A percentile compares a stretch with the other conserved stretches of the same genome.
Evolutionary conservation across 2,329 filamentous ascomycete species (phyloP).

Genomic region (Colletotrichum theobromicola): DNA sequence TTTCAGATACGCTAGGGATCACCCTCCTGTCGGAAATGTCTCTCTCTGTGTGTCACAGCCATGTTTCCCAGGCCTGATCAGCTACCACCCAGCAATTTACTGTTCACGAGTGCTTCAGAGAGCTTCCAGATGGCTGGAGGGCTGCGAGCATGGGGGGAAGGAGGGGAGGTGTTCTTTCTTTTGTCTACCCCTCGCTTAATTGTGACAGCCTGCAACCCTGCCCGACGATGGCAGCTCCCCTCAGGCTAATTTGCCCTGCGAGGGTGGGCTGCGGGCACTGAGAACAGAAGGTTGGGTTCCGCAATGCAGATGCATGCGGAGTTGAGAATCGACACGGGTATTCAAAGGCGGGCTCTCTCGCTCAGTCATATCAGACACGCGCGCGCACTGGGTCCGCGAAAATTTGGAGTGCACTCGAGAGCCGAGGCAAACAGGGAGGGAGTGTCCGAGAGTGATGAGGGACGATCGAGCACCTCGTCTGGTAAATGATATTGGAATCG

Average conservation of each 20-base stretch:
- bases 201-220: slow-evolving; percentile 12
- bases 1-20: not conserved
- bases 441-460: not conserved
- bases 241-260: slow-evolving; percentile 12
- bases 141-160: not conserved
- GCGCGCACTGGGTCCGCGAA: not conserved
- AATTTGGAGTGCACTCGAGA: not conserved
- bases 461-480: not conserved
- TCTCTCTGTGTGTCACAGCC: not conserved
- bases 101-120: not conserved
- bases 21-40: not conserved
- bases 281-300: not conserved
- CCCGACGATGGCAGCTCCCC: not conserved
- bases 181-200: slow-evolving; percentile 9
- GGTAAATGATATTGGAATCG: not conserved
- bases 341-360: not conserved
- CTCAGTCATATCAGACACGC: not conserved
- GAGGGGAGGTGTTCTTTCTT: not conserved
- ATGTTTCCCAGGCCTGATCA: not conserved
- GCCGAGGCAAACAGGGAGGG: not conserved
- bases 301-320: slow-evolving; percentile 1
- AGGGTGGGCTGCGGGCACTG: not conserved
- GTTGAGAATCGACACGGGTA: not conserved
- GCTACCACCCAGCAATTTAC: not conserved
- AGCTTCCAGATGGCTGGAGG: not conserved